Evolutionary conservation across 345 rosid species (phyloP), one percentile per base, ranked within the genome.

Genomic region (Erysimum cheiranthoides): DNA sequence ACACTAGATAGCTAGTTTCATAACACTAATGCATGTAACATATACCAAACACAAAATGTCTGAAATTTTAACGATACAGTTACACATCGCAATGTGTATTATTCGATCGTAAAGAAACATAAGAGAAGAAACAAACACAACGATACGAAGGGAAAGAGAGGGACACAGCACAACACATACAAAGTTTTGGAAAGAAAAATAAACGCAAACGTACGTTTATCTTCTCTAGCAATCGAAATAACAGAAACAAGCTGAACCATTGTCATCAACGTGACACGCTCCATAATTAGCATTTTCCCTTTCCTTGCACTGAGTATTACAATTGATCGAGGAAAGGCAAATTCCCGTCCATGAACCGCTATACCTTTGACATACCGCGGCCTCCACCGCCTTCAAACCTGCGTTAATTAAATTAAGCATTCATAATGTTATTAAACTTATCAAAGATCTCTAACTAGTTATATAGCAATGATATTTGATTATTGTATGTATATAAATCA

Each of bases 371-470:
- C 83, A 80, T 45, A 45, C 16, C n/a, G 18, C 38, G 6, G 68
- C 84, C 67, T 73, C 75, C 9, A 32, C 81, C 43, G 6, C 8
- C 50, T 36, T 43, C 67, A 71, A 73, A 58, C 54, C 81, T 79
- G 77, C 82, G 5, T 17, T n/a, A 2, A 28, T 21, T 16, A 8
- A 31, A 10, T 43, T 16, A 8, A 36, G 45, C 40, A 5, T 35
- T 18, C 34, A 38, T 32, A 40, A 38, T 14, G 50, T 40, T 63
- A 63, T 4, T 5, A 2, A 35, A 32, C 34, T 47, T 9, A 31
- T 11, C 45, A 34, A 68, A 21, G n/a, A 27, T n/a, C n/a, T 67
- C 32, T 27, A 36, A 14, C 1, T 27, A 18, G 0, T 16, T 66
- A 49, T 11, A 13, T 3, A 21, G 4, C 4, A 6, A 2, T 21